Conservation (phyloP, 1,139 yeast genomes). For the Nakaseomyces glabratus region DNA sequence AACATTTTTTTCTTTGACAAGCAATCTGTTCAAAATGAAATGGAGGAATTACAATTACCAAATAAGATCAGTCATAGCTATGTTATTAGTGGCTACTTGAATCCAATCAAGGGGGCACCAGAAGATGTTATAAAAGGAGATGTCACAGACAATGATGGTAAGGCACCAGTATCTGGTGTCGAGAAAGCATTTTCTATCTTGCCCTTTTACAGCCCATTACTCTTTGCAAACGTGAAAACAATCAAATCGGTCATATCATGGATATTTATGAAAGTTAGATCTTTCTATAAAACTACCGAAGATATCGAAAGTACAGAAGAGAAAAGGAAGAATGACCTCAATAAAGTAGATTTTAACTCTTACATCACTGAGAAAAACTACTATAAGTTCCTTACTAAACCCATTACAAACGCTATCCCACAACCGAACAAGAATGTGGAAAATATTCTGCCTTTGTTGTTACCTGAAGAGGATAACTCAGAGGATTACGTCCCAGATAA, state of each 20-base stretch:
- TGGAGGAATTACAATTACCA: neutral
- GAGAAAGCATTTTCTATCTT: neutral
- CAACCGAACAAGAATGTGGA: conserved; percentile 10
- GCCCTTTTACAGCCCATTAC: neutral
- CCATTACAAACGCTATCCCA: neutral
- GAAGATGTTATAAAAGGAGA: conserved; percentile 8
- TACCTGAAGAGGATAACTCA: conserved; percentile 43
- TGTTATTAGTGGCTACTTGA: conserved; percentile 15
- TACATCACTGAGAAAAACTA: conserved; percentile 25
- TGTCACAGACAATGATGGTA: neutral
- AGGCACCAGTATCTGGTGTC: neutral
- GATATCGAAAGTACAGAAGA: neutral
- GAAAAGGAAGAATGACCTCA: neutral
- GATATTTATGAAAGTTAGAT: conserved; percentile 1
- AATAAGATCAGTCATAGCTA: conserved; percentile 6
- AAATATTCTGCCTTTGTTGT: conserved; percentile 14
- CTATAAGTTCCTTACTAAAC: conserved; percentile 17
- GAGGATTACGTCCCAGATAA: conserved; percentile 33
- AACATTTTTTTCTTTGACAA: neutral
- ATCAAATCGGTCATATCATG: neutral
- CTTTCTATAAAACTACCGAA: neutral
- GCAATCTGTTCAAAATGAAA: neutral
- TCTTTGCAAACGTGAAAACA: neutral
- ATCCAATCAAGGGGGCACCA: conserved; percentile 10
- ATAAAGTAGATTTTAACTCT: conserved; percentile 17